Evolutionary conservation across 495 filamentous ascomycete genomes (phyloP).

Genomic region (Hypoxylon fuscum): DNA sequence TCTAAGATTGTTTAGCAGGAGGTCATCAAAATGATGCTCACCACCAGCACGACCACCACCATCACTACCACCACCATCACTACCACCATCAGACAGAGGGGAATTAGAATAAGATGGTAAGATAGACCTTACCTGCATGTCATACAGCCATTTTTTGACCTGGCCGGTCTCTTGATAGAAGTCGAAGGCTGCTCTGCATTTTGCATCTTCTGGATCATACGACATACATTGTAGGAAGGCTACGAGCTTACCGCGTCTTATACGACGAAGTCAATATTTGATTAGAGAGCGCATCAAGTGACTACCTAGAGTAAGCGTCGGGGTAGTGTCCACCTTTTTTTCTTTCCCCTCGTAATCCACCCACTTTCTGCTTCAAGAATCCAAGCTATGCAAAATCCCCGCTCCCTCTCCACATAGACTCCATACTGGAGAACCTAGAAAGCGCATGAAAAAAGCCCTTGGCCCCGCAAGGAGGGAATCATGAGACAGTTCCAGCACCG

Average conservation of each 20-base stretch:
- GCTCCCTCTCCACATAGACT: slow-evolving; percentile 6
- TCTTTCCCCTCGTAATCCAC: background rate
- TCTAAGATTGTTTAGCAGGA: slow-evolving; percentile 21
- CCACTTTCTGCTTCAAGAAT: background rate
- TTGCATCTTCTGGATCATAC: slow-evolving; percentile 12
- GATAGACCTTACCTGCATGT: slow-evolving; percentile 31
- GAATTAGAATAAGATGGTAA: slow-evolving; percentile 4
- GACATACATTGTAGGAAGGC: background rate
- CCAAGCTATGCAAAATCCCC: slow-evolving; percentile 10
- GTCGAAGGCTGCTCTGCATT: slow-evolving; percentile 7
- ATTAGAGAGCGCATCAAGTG: slow-evolving; percentile 12
- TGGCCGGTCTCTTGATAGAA: slow-evolving; percentile 24
- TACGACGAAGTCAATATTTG: slow-evolving; percentile 19
- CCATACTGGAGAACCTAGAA: slow-evolving; percentile 29
- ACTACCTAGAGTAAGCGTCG: slow-evolving; percentile 12
- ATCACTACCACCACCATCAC: too few species aligned
- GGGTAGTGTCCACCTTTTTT: slow-evolving; percentile 24
- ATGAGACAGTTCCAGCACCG: slow-evolving; percentile 19
- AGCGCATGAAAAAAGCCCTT: slow-evolving; percentile 14
- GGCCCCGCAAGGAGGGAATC: slow-evolving; percentile 12
- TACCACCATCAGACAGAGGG: background rate
- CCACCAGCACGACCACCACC: too few species aligned
- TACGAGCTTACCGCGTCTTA: slow-evolving; percentile 3
- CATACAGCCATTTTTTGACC: slow-evolving; percentile 36
- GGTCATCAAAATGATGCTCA: too few species aligned